Conservation (phyloP, 331 rosid genomes). For the Ulmus americana region DNA sequence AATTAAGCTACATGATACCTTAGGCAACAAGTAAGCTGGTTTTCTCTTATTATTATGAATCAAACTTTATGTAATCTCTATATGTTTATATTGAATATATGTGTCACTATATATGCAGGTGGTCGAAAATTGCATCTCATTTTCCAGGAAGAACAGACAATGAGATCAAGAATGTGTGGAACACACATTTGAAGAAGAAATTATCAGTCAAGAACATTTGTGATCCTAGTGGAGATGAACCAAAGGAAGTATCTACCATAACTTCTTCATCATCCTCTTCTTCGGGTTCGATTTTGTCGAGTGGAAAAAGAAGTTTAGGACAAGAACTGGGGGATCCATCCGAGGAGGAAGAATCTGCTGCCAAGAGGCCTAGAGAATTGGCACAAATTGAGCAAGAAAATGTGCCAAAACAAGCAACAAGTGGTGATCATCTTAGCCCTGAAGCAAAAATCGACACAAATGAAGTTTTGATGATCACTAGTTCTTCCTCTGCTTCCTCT, state of each 20-base stretch:
- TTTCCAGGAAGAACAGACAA: slow-evolving; percentile 86
- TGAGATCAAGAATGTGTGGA: slow-evolving; percentile 96
- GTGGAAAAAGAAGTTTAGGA: slow-evolving; percentile 15
- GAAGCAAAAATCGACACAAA: slow-evolving; percentile 19
- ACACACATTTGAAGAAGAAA: slow-evolving; percentile 77
- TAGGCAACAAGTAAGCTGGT: slow-evolving; percentile 68
- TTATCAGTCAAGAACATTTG: slow-evolving; percentile 13
- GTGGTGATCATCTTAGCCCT: slow-evolving; percentile 6
- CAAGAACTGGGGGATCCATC: slow-evolving; percentile 3
- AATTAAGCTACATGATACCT: slow-evolving; percentile 45
- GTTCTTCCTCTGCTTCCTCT: slow-evolving; percentile 33
- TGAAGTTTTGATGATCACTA: slow-evolving; percentile 11
- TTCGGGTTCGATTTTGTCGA: slow-evolving; percentile 31
- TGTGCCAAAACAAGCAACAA: slow-evolving; percentile 15
- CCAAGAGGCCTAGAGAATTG: slow-evolving; percentile 16
- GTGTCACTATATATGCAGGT: slow-evolving; percentile 32
- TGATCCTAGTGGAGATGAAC: slow-evolving; percentile 23
- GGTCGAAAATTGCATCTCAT: slow-evolving; percentile 79
- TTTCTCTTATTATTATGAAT: not conserved
- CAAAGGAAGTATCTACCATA: slow-evolving; percentile 43
- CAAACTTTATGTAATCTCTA: not conserved
- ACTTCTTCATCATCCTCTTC: slow-evolving; percentile 60
- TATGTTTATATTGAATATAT: not conserved
- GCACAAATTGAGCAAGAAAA: not conserved
- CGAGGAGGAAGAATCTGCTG: slow-evolving; percentile 13